phyloP scores from a whole-genome alignment of 2,329 filamentous ascomycete species.

The Achaetomium macrosporum region DNA sequence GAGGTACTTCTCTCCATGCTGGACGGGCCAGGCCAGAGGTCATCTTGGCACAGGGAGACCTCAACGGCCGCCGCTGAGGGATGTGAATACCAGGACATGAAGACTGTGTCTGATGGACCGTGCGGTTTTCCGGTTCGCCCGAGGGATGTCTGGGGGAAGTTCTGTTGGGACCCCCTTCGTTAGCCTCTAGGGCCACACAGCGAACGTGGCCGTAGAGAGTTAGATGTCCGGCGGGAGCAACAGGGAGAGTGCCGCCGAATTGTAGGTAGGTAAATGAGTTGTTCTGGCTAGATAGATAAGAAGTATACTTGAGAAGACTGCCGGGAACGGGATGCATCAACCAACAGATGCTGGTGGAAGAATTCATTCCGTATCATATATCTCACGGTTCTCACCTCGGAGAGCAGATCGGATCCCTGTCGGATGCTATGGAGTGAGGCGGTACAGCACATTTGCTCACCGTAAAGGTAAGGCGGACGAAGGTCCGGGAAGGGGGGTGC shows the following conservation, averaged over 20 bases:
- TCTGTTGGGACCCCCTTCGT: too few species aligned
- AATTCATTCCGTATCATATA: not conserved
- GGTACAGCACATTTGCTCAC: slow-evolving; percentile 14
- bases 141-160: too few species aligned
- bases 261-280: too few species aligned
- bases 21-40: not conserved
- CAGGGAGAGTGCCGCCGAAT: too few species aligned
- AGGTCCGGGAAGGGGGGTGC: not conserved
- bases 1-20: slow-evolving; percentile 16
- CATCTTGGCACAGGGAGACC: not conserved
- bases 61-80: not conserved
- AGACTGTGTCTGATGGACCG: not conserved
- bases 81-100: not conserved
- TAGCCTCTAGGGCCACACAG: too few species aligned
- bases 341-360: not conserved
- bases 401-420: not conserved
- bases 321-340: not conserved
- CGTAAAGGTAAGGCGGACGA: slow-evolving; percentile 17
- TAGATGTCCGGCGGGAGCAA: too few species aligned
- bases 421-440: slow-evolving; percentile 12
- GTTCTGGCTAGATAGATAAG: too few species aligned
- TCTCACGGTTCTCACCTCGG: not conserved
- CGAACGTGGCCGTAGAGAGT: too few species aligned
- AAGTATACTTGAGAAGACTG: not conserved
- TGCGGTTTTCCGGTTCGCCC: not conserved